Base-by-base conservation (phyloP, 345 rosid genomes). In the Linum tenue region DNA sequence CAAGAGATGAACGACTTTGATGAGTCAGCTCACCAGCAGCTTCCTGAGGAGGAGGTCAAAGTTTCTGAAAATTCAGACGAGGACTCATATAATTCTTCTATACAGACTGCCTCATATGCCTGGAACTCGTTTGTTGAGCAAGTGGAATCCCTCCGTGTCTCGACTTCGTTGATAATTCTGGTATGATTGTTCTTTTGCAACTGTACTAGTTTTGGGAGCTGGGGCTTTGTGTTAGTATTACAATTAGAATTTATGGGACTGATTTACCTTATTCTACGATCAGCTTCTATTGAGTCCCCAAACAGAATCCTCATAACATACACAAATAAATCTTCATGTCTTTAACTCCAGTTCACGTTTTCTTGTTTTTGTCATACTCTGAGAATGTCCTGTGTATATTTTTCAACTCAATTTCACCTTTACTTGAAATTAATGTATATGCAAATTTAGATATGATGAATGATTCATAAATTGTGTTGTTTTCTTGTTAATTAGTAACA, bases 51-150 rank as follows among this genome's bases (percentile, higher is more conserved):
- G 38, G 79, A 79, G 71, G 81, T 67, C 68, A 64, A 39, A 60
- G 55, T 38, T 70, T 56, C 56, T 67, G 72, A 55, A 10, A 64
- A 67, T 69, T 56, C 55, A 57, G 40, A 40, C 38, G 67, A 38
- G 65, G 66, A 75, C 58, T 63, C 59, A 37, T 67, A 77, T 70
- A 61, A 22, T 22, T 22, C 16, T 75, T 60, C 62, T 57, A 64
- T 57, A 51, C 80, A 65, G 67, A 78, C 76, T 53, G 60, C 73
- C 58, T 94, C 99, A 9, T 83, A 73, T 80, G 83, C 79, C 55
- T 94, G 99, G 96, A 82, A 81, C 77, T 82, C 89, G 63, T 94
- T 94, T 74, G 76, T 81, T 39, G 97, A 94, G 86, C 97, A 86
- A 84, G 83, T 83, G 72, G 96, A 90, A 70, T 83, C 91, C 22